Evolutionary conservation across 2,329 filamentous ascomycete species (phyloP).

Genomic region (Macroventuria anomochaeta): DNA sequence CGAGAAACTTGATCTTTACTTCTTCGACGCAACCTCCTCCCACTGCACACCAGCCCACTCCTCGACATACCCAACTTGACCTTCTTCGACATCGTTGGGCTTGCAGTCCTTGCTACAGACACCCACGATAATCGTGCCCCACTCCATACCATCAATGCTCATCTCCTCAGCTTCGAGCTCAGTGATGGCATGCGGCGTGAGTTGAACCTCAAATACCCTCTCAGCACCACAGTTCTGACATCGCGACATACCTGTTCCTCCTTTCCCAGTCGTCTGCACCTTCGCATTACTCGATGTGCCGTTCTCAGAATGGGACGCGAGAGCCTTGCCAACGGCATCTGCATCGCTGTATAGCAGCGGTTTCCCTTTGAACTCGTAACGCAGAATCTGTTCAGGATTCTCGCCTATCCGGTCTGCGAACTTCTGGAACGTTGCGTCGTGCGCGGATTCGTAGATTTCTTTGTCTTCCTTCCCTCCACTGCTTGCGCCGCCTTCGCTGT

Average conservation of each 20-base stretch:
- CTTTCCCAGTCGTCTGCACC: slow-evolving; percentile 33
- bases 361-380: slow-evolving; percentile 57
- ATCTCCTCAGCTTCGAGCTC: slow-evolving; percentile 80
- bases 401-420: slow-evolving; percentile 59
- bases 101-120: slow-evolving; percentile 84
- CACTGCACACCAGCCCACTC: slow-evolving; percentile 99
- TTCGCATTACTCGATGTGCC: slow-evolving; percentile 34
- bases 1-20: no score
- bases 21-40: slow-evolving; percentile 70
- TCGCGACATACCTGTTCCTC: slow-evolving; percentile 65
- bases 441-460: slow-evolving; percentile 55
- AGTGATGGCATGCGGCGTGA: slow-evolving; percentile 88
- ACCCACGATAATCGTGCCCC: slow-evolving; percentile 89
- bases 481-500: slow-evolving; percentile 36
- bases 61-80: slow-evolving; percentile 79
- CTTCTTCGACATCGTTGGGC: slow-evolving; percentile 63
- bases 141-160: slow-evolving; percentile 86
- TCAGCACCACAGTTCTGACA: slow-evolving; percentile 77
- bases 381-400: slow-evolving; percentile 59
- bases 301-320: slow-evolving; percentile 52
- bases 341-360: slow-evolving; percentile 78
- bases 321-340: slow-evolving; percentile 73
- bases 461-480: slow-evolving; percentile 53
- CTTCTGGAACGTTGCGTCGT: slow-evolving; percentile 59
- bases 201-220: slow-evolving; percentile 88